Evolutionary conservation across 352 stramenopile genomes (phyloP), one percentile per base, ranked within the genome.

Genomic region (Phytophthora vignae): DNA sequence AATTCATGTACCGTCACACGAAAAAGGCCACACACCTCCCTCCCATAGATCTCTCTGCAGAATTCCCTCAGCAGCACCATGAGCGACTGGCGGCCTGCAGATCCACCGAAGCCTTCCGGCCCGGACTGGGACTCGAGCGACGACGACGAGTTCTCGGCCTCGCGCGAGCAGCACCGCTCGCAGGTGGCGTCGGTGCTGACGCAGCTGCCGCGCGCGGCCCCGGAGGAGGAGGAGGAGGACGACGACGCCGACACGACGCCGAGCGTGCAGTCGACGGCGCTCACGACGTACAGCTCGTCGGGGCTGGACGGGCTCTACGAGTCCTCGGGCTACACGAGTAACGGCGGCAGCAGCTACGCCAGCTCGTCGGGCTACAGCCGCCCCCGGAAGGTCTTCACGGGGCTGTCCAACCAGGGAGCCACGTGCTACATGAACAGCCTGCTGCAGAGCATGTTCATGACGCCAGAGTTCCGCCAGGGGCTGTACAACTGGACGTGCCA

Each of bases 391-490:
- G 64, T 62, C 33, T 96, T 90, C 73, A 93, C 85, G 42, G 92
- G 92, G 0, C 76, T 98, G 2, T 94, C 83, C 19, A 98, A 98
- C 70, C 92, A 98, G 61, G 93, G 91, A 21, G 92, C 91, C 14
- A 98, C 92, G n/a, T 98, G 93, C 76, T 98, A 98, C 79, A 97
- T 98, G 90, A 98, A 98, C 76, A 96, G 85, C 52, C 70, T 98
- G 49, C 80, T 98, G 46, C 93, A 98, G 81, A 96, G 87, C 66
- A 91, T 98, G 79, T 98, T 90, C 68, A 95, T 97, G 86, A 95
- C 95, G 33, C 87, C 84, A 1, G 90, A 96, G 64, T 91, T 98
- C 67, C 87, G 93, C 8, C 82, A 91, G 55, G 82, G 90, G 56
- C 74, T 96, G 67, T 95, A 97, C 69, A 72, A 84, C 53, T 96